Evolutionary conservation across 1,284 basidiomycete species (phyloP), one percentile per base, ranked within the genome.

Genomic region (Cryptococcus jaspeensis): DNA sequence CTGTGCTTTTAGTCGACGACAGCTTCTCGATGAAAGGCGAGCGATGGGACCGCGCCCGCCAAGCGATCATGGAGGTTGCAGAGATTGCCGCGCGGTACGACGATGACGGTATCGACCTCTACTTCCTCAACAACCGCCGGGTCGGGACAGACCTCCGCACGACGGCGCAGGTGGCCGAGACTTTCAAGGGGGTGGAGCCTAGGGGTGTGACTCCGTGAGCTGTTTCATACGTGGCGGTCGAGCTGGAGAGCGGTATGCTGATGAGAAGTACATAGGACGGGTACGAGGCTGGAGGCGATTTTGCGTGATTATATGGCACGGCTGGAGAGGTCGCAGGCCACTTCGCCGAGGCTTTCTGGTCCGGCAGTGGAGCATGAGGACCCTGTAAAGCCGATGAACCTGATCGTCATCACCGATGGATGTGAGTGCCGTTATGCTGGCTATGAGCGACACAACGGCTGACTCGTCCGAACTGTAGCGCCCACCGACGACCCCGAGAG

Each of bases 101-200:
- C 51, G 65, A 71, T 37, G 65, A 75, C 51, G 74, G 75, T 2
- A 57, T 78, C 15, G 76, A 77, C 52, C 59, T 78, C 16, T 70
- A 74, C 55, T 78, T 79, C 50, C 53, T 77, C 40, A 79, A 79
- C 60, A 69, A 64, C 36, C 71, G 71, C 53, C 61, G 69, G 1
- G 68, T 72, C n/a, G 77, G 76, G 15, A 68, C 69, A 47, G 70
- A 70, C 49, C 56, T 76, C 41, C 66, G 54, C 49, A 67, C 67
- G 52, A 58, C 66, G 56, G 11, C 54, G n/a, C 71, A 77, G 39
- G 74, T 79, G 5, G 73, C 76, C 43, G 69, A 75, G 45, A 59
- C 78, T 9, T 78, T 79, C 49, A 58, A 64, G 1, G 70, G 71
- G 5, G 55, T 78, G 25, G 58, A 67, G 43, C 75, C 76, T 1